These are phyloP conservation scores for Cyphellophora europaea DNA, from an alignment of 2,329 filamentous ascomycete species.

Conservation along the genomic window DNA sequence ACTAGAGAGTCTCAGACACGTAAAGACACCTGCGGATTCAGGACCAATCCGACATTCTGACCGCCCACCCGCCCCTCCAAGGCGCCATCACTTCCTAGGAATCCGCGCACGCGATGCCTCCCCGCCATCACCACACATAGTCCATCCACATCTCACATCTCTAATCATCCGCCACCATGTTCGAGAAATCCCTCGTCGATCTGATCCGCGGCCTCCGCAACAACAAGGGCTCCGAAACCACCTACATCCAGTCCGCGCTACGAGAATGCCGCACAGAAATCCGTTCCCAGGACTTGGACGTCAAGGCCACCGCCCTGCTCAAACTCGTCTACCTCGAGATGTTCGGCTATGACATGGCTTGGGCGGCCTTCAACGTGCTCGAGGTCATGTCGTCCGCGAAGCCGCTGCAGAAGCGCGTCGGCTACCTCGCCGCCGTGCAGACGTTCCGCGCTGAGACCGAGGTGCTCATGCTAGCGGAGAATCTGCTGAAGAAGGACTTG, in stretches of 20 bases:
- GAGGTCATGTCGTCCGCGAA: slow-evolving; percentile 98
- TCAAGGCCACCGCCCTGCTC: slow-evolving; percentile 90
- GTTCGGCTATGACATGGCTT: slow-evolving; percentile 99
- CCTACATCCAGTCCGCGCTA: slow-evolving; percentile 86
- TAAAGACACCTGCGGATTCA: too few species aligned
- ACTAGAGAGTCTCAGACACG: too few species aligned
- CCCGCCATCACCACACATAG: not conserved
- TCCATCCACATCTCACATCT: slow-evolving; percentile 6
- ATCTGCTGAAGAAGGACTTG: slow-evolving; percentile 75
- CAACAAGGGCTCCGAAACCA: slow-evolving; percentile 89
- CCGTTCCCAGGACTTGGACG: slow-evolving; percentile 86
- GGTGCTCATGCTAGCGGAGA: slow-evolving; percentile 94
- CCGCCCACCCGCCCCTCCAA: too few species aligned
- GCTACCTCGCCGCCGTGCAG: slow-evolving; percentile 90
- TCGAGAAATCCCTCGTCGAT: slow-evolving; percentile 98
- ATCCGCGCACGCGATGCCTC: slow-evolving; percentile 1
- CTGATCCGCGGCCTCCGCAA: slow-evolving; percentile 93
- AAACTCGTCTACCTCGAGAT: slow-evolving; percentile 98
- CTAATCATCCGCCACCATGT: slow-evolving; percentile 52
- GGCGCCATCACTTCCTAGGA: too few species aligned
- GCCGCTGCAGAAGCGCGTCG: slow-evolving; percentile 89
- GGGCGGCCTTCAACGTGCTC: slow-evolving; percentile 95
- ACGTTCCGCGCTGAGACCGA: slow-evolving; percentile 94
- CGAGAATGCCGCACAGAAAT: slow-evolving; percentile 95
- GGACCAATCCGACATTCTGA: too few species aligned